Base-by-base conservation (phyloP, 2,329 filamentous ascomycete species). In the Dothideomycetes sp. region DNA sequence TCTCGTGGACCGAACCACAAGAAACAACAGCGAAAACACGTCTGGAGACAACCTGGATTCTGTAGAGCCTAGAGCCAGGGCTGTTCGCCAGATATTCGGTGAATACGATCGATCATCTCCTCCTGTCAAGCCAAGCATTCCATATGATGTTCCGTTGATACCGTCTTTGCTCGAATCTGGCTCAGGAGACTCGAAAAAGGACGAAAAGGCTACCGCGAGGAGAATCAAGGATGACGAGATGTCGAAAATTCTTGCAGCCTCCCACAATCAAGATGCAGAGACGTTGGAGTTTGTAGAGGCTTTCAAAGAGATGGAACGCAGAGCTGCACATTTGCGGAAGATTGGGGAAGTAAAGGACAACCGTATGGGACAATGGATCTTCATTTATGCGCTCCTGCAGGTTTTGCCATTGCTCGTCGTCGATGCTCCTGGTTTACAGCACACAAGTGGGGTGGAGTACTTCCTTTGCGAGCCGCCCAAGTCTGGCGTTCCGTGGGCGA, bases 51-150 rank as follows among this genome's bases (percentile, higher is more conserved):
- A 64, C 7, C 64, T 66, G 9, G 58, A 65, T 3, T 61, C 65
- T 10, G 66, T 72, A 16, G 76, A 81, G 45, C 73, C 81, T 17
- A 70, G 75, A 9, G 68, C 77, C 18, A 72, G 79, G 30, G 85
- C 84, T 2, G 66, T 96, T 34, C 78, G 89, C 39, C 80, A 79
- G 46, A 74, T 95, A 10, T 70, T 95, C 47, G 79, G 75, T 49
- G 89, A 96, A 61, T 95, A 87, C 53, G 91, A 98, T 56, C 77
- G 82, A 44, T 89, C 84, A 7, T 84, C 81, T 11, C 86, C 89
- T 1, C 91, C 91, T 0, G 87, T 96, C 1, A 75, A 89, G 43
- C 91, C 91, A 3, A 73, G 79, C 47, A 62, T 93, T 17, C 89
- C 89, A 1, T 95, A 88, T 53, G 89, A 96, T 55, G 69, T 85